phyloP scores from a whole-genome alignment of 176 grass and related monocot species.

The Saccharum officinarum region DNA sequence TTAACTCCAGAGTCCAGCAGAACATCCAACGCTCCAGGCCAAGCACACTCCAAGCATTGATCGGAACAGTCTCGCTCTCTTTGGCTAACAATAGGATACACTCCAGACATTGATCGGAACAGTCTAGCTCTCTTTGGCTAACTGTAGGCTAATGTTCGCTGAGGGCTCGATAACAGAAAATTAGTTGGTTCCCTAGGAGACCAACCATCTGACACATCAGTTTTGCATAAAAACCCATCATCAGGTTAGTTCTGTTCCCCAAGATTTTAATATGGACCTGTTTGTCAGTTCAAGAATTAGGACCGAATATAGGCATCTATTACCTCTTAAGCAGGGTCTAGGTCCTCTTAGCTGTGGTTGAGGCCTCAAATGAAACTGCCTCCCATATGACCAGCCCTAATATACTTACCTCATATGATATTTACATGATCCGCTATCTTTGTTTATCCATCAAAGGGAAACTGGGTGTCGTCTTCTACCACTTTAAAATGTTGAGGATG shows the following conservation, averaged over 20 bases:
- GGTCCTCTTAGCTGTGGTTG: not conserved
- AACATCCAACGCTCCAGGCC: not conserved
- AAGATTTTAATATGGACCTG: not conserved
- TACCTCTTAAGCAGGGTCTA: conserved; percentile 1
- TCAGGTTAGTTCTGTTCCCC: not conserved
- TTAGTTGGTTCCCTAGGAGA: not conserved
- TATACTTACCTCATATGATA: conserved; percentile 27
- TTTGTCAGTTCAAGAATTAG: conserved; percentile 6
- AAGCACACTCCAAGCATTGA: not conserved
- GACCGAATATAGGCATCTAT: not conserved
- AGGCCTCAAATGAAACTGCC: not conserved
- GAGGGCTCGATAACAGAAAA: not conserved
- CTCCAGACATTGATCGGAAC: not conserved
- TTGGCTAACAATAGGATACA: not conserved
- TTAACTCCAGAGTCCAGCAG: not conserved
- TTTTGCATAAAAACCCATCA: not conserved
- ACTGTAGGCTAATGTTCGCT: not conserved
- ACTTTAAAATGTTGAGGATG: conserved; percentile 14
- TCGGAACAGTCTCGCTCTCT: no score
- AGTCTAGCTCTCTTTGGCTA: not conserved
- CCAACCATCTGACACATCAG: not conserved
- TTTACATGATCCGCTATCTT: conserved; percentile 14
- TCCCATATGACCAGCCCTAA: conserved; percentile 1
- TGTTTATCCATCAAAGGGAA: conserved; percentile 3
- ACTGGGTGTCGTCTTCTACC: not conserved